Evolutionary conservation across 768 basidiomycete species (phyloP).

Genomic region (Boletus rufocinnamomeus): DNA sequence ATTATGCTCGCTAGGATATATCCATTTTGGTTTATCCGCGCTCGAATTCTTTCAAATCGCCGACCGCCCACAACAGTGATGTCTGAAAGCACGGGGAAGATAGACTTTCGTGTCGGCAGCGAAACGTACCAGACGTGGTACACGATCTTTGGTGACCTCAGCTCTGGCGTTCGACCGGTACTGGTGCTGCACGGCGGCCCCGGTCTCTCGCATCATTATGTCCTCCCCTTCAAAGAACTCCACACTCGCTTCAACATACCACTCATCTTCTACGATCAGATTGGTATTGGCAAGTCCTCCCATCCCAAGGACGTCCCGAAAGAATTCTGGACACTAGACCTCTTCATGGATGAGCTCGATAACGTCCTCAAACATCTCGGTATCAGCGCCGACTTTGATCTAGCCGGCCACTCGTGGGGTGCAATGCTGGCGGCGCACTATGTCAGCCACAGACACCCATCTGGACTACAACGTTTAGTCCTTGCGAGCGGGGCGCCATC

Average conservation of each 20-base stretch:
- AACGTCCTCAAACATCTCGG: conserved; percentile 47
- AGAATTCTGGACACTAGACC: conserved; percentile 46
- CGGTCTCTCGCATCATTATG: conserved; percentile 39
- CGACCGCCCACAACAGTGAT: conserved; percentile 1
- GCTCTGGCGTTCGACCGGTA: conserved; percentile 35
- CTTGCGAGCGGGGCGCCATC: conserved; percentile 37
- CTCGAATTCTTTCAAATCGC: background rate
- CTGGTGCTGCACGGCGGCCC: conserved; percentile 52
- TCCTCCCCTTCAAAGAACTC: conserved; percentile 42
- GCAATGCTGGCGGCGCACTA: conserved; percentile 51
- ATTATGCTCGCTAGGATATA: background rate
- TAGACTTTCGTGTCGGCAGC: conserved; percentile 20
- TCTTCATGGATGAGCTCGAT: conserved; percentile 56
- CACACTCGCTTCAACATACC: conserved; percentile 34
- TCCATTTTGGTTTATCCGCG: background rate
- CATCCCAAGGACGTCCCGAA: conserved; percentile 33
- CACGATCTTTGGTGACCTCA: conserved; percentile 44
- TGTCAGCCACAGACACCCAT: conserved; percentile 40
- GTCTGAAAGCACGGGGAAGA: conserved; percentile 26
- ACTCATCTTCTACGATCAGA: conserved; percentile 53
- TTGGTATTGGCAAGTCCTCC: conserved; percentile 49
- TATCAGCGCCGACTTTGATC: conserved; percentile 42
- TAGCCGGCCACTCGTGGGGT: conserved; percentile 62
- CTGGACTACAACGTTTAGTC: conserved; percentile 39
- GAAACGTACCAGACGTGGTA: conserved; percentile 46